Conservation (phyloP, 1,284 basidiomycete species). For the Ganoderma multipileum region DNA sequence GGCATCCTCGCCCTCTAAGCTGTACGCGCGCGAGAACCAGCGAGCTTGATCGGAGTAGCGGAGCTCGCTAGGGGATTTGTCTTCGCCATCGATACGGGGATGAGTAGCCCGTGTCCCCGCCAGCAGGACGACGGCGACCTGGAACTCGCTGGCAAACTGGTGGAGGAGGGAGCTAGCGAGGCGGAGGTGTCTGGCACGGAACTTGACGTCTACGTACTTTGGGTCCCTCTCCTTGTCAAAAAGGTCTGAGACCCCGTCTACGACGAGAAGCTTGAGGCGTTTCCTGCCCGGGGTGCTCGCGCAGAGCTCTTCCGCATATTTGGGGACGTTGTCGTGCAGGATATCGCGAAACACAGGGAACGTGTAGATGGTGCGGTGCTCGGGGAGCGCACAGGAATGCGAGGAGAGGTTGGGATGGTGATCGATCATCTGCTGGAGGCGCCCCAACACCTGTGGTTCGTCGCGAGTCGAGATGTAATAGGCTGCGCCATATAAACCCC, state of each 20-base stretch:
- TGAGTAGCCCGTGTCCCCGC: slow-evolving; percentile 90
- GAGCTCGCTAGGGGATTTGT: slow-evolving; percentile 45
- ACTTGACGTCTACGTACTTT: slow-evolving; percentile 64
- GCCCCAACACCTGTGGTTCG: slow-evolving; percentile 65
- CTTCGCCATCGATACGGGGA: slow-evolving; percentile 40
- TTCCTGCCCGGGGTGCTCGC: background rate
- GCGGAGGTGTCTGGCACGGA: slow-evolving; percentile 74
- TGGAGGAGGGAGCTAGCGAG: slow-evolving; percentile 74
- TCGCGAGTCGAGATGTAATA: slow-evolving; percentile 82
- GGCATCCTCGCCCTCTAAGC: slow-evolving; percentile 56
- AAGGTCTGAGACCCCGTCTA: slow-evolving; percentile 85
- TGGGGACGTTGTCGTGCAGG: background rate
- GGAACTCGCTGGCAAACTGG: slow-evolving; percentile 63
- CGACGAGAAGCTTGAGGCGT: slow-evolving; percentile 69
- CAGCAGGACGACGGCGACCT: slow-evolving; percentile 79
- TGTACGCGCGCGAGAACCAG: slow-evolving; percentile 76
- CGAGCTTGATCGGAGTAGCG: slow-evolving; percentile 78
- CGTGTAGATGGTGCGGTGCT: background rate
- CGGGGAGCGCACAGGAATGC: background rate
- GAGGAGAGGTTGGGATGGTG: slow-evolving; percentile 54
- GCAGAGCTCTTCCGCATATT: background rate
- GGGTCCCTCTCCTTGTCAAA: slow-evolving; percentile 69
- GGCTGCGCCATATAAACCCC: slow-evolving; percentile 64
- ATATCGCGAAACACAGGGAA: background rate
- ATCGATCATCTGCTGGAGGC: slow-evolving; percentile 63